Percentiles rank a stretch among this genome's conserved stretches.
Evolutionary conservation across 108 stramenopile species (phyloP).

Genomic region (Pseudonitzschia multistriata): DNA sequence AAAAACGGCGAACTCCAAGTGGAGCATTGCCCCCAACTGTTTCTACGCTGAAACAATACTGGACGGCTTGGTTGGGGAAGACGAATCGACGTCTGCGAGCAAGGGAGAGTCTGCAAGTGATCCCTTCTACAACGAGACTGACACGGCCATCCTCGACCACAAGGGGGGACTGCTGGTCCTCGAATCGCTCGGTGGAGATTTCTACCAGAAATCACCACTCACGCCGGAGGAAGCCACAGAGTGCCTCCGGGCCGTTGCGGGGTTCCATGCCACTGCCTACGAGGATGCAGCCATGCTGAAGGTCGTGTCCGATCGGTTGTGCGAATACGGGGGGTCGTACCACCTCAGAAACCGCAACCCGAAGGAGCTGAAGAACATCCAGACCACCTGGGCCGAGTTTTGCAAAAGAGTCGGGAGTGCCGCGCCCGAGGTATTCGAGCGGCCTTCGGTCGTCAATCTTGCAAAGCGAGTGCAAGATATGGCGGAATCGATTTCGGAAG

Average conservation of each 20-base stretch:
- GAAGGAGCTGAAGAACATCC: conserved; percentile 57
- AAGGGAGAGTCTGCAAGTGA: not conserved
- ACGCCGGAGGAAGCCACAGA: conserved; percentile 11
- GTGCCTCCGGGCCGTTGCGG: conserved; percentile 58
- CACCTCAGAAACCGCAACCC: conserved; percentile 70
- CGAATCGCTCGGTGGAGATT: conserved; percentile 38
- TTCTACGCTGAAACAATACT: conserved; percentile 47
- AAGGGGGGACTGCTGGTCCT: conserved; percentile 41
- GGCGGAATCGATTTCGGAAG: conserved; percentile 60
- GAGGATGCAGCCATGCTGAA: conserved; percentile 51
- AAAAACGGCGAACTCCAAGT: too few relatives aligned
- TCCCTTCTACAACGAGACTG: not conserved
- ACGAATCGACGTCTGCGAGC: conserved; percentile 28
- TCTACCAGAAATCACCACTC: conserved; percentile 71
- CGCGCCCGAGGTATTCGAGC: not conserved
- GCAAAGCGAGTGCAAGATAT: conserved; percentile 51
- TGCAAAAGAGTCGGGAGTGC: not conserved
- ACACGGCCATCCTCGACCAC: not conserved
- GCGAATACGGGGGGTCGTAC: conserved; percentile 46
- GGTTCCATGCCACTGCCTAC: conserved; percentile 70
- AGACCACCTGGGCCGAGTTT: conserved; percentile 63
- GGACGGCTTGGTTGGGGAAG: conserved; percentile 58
- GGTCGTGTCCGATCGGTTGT: conserved; percentile 40
- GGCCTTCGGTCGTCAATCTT: conserved; percentile 21
- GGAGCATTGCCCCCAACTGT: conserved; percentile 31